Conservation (phyloP, 805 yeast species). For the Priceomyces melissophilus region DNA sequence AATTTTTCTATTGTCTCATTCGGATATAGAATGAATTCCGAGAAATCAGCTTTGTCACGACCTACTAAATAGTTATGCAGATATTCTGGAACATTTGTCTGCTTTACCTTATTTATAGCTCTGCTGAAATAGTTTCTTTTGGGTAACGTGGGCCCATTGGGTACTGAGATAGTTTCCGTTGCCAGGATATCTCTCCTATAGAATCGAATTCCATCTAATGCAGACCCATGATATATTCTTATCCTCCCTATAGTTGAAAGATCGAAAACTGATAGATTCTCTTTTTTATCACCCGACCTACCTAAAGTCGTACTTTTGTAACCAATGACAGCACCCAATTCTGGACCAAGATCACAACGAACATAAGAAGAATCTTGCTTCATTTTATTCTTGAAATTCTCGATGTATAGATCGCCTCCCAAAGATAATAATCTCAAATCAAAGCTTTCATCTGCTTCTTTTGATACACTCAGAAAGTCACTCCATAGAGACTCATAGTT, state of each 20-base stretch:
- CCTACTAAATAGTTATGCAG: constrained; percentile 38
- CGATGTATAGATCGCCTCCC: constrained; percentile 61
- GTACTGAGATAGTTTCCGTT: neutral
- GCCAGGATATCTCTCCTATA: constrained; percentile 14
- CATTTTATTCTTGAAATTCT: constrained; percentile 40
- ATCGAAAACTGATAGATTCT: constrained; percentile 29
- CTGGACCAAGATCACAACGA: constrained; percentile 39
- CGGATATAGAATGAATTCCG: constrained; percentile 51
- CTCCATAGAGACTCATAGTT: constrained; percentile 40
- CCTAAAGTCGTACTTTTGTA: constrained; percentile 37
- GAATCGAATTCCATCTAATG: constrained; percentile 78
- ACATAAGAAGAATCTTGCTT: constrained; percentile 18
- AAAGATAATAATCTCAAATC: constrained; percentile 52
- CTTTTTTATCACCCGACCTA: constrained; percentile 18
- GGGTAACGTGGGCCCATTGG: constrained; percentile 43
- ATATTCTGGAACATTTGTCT: neutral
- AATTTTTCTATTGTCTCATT: constrained; percentile 64
- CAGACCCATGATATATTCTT: constrained; percentile 68
- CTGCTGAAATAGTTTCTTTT: constrained; percentile 40
- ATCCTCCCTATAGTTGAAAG: constrained; percentile 44
- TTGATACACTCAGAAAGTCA: constrained; percentile 24
- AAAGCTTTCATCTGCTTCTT: constrained; percentile 30
- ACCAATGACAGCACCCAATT: constrained; percentile 36
- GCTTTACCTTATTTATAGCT: constrained; percentile 19
- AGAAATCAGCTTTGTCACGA: constrained; percentile 46